Evolutionary conservation across 2,329 filamentous ascomycete species (phyloP), one percentile per base, ranked within the genome.

Genomic region (Xylaria sp.): DNA sequence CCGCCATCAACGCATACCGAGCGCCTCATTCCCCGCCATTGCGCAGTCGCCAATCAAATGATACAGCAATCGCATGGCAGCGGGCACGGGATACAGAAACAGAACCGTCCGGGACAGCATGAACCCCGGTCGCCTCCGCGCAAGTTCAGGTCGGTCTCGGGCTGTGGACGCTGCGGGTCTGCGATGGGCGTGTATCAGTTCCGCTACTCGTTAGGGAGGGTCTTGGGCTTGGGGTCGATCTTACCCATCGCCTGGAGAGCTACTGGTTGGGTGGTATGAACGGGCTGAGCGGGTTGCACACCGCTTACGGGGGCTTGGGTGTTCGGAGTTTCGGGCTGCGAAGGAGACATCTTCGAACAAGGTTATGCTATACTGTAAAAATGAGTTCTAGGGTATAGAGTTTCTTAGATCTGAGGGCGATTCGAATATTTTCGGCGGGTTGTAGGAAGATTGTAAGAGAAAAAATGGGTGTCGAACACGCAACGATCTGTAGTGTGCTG

Each of bases 11-110:
- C 24, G 11, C 5, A 26, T 26, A 26, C 24, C 24, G 6, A 6
- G 11, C 24, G 11, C 24, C 24, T 11, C 24, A 26, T 26, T 26
- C 24, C 24, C 24, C 5, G 11, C 24, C 24, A 11, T 6, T 11
- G 5, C 24, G 11, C 11, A 26, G 11, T n/a, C 5, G 24, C 24
- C 11, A 26, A 26, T 52, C 52, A 66, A 43, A 66, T 66, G 40
- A 66, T 65, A 34, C 65, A 66, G 56, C 61, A 67, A 51, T 66
- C 64, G 47, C 65, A 66, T 13, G 64, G 64, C 6, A 66, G 41
- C 19, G 64, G 63, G 53, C 64, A 66, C 1, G 64, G 65, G 8
- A 66, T 56, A 44, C 62, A 65, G 63, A 66, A 66, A 52, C 65
- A 66, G 47, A 67, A 66, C 0, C 64, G 41, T 8, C 65, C 65